A percentile compares a stretch with the other conserved stretches of the same genome.
Conservation (phyloP, 495 filamentous ascomycete genomes). For the Venustampulla echinocandica region DNA sequence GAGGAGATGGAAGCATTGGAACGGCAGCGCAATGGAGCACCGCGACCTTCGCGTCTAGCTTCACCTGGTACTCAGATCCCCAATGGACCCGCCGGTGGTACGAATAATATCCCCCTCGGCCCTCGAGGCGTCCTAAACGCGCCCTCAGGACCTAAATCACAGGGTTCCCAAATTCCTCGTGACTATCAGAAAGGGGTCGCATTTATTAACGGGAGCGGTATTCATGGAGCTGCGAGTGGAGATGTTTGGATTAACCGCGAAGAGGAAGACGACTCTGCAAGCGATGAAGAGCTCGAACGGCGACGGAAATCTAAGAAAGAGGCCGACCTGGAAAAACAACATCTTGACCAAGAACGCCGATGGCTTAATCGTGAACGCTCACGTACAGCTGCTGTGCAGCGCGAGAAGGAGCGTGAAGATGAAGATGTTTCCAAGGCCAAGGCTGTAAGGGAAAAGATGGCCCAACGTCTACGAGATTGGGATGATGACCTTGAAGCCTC, state of each 20-base stretch:
- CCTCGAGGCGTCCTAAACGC: slow-evolving; percentile 65
- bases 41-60: slow-evolving; percentile 56
- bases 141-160: slow-evolving; percentile 61
- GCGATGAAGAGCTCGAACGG: slow-evolving; percentile 76
- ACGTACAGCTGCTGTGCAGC: slow-evolving; percentile 71
- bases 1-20: slow-evolving; percentile 90
- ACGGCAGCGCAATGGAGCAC: slow-evolving; percentile 57
- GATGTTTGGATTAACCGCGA: slow-evolving; percentile 51
- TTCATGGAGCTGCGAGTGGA: slow-evolving; percentile 47
- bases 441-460: slow-evolving; percentile 56
- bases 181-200: slow-evolving; percentile 76
- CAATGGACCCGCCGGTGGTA: slow-evolving; percentile 60
- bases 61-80: slow-evolving; percentile 49
- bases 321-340: slow-evolving; percentile 69
- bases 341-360: slow-evolving; percentile 75
- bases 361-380: slow-evolving; percentile 86
- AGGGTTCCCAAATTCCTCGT: slow-evolving; percentile 59
- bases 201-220: slow-evolving; percentile 76
- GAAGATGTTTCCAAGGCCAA: slow-evolving; percentile 51
- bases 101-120: slow-evolving; percentile 80
- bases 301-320: slow-evolving; percentile 61
- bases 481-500: slow-evolving; percentile 76
- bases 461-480: slow-evolving; percentile 69
- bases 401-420: slow-evolving; percentile 70
- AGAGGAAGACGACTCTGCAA: slow-evolving; percentile 83